Conservation (phyloP, 2,329 filamentous ascomycete genomes). For the Tolypocladium paradoxum region DNA sequence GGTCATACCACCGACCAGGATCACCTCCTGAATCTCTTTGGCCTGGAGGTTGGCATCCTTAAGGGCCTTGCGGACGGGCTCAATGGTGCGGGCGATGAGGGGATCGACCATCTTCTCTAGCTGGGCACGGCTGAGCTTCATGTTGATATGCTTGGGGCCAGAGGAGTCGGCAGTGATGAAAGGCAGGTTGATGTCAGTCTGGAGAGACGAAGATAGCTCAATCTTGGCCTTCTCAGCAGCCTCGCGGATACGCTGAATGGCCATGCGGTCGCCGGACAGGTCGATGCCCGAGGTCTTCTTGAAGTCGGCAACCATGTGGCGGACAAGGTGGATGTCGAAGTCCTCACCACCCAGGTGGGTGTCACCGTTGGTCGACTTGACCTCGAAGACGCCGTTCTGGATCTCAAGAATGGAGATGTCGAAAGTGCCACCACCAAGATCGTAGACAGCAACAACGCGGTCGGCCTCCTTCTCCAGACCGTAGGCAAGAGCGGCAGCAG, state of each 20-base stretch:
- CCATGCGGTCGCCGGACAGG: constrained; percentile 87
- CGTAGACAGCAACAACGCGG: constrained; percentile 86
- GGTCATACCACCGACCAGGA: constrained; percentile 97
- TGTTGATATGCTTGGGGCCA: constrained; percentile 97
- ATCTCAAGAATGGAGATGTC: constrained; percentile 98
- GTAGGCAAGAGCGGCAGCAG: constrained; percentile 89
- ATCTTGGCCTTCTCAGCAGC: constrained; percentile 99
- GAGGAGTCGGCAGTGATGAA: constrained; percentile 96
- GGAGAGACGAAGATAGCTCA: constrained; percentile 85
- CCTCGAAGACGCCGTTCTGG: constrained; percentile 95
- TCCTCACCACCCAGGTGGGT: constrained; percentile 97
- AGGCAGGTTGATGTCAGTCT: constrained; percentile 96
- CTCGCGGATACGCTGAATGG: constrained; percentile 97
- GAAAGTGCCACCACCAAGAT: constrained; percentile 97
- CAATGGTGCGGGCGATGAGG: constrained; percentile 74
- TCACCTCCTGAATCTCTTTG: constrained; percentile 95
- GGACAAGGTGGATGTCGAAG: constrained; percentile 90
- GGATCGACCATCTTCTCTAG: constrained; percentile 89
- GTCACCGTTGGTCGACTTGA: constrained; percentile 98
- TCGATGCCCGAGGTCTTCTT: constrained; percentile 93
- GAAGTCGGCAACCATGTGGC: constrained; percentile 88
- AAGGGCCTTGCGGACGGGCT: constrained; percentile 90
- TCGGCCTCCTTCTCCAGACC: constrained; percentile 92
- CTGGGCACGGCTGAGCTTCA: constrained; percentile 83
- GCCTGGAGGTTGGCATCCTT: constrained; percentile 89